phyloP scores from a whole-genome alignment of 208 protist genomes.

The Trypanosoma mega region DNA sequence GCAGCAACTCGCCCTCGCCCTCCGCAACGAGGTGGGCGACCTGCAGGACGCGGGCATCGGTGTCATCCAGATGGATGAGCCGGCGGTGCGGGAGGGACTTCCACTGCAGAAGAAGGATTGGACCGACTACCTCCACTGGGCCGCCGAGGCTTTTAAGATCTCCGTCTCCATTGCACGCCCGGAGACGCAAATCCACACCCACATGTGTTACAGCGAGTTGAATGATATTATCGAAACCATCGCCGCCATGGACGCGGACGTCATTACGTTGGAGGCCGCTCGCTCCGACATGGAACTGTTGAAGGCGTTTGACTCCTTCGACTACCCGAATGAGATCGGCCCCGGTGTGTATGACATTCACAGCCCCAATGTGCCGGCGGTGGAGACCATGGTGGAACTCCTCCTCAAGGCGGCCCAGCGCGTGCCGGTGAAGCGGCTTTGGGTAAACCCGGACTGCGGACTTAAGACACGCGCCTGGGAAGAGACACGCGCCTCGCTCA shows the following conservation, averaged over 20 bases:
- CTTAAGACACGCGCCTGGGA: conserved; percentile 77
- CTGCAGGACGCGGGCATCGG: conserved; percentile 66
- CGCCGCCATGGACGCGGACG: conserved; percentile 81
- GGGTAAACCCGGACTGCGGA: conserved; percentile 91
- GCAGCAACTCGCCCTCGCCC: conserved; percentile 74
- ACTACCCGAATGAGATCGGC: conserved; percentile 81
- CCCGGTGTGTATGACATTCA: conserved; percentile 92
- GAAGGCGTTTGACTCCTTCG: conserved; percentile 57
- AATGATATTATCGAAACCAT: conserved; percentile 88
- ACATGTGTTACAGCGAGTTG: conserved; percentile 92
- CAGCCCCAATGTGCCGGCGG: conserved; percentile 75
- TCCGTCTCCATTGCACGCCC: conserved; percentile 46
- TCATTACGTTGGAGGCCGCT: conserved; percentile 84
- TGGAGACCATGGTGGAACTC: conserved; percentile 64
- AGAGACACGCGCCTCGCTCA: conserved; percentile 37
- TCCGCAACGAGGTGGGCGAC: conserved; percentile 89
- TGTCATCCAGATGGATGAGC: conserved; percentile 90
- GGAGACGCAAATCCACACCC: conserved; percentile 82
- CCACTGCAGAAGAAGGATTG: conserved; percentile 66
- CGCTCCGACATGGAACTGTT: conserved; percentile 83
- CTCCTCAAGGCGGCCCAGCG: conserved; percentile 54
- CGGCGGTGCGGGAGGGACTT: conserved; percentile 85
- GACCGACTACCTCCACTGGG: conserved; percentile 81
- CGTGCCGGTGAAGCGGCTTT: conserved; percentile 45
- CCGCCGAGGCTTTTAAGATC: conserved; percentile 68